Evolutionary conservation across 1,284 basidiomycete genomes (phyloP), one percentile per base, ranked within the genome.

Genomic region (Cryptococcus depauperatus): DNA sequence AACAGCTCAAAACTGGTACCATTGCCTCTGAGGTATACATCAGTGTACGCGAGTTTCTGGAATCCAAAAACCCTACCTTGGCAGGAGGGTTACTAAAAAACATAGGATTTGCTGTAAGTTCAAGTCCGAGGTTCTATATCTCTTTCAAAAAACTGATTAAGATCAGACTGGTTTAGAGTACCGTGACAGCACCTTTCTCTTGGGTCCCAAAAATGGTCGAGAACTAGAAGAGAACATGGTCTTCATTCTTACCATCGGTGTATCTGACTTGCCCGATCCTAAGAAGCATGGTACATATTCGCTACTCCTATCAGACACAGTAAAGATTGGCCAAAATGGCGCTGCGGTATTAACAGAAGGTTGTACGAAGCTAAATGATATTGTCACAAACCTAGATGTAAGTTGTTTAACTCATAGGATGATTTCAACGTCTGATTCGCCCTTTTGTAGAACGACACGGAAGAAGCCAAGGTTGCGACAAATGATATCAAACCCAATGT

Each of bases 141-240:
- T n/a, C n/a, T n/a, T n/a, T n/a, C n/a, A n/a, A n/a, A n/a, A n/a
- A n/a, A n/a, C n/a, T 6, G 29, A 10, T 30, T 30, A 30, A 11
- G 29, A 11, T n/a, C 59, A 92, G 88, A 92, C 82, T 65, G 90
- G 90, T 11, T 79, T 96, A 64, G 93, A 97, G 68, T 96, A 93
- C 72, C 82, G 92, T 27, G 93, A 98, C 65, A 82, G 84, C 9
- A 75, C 81, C 0, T 95, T 90, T 64, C 73, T 91, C 2, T 74
- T 97, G 29, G 84, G 82, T 3, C 57, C 81, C 10, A 97, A 96
- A 73, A 92, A 87, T 60, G 73, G 70, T 9, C 80, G 84, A 11
- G 72, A 73, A 26, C 67, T 97, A 44, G 80, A 80, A 62, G 73
- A 81, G 41, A 83, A 84, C 62, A 95, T 95, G 91, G 76, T 88